phyloP scores from a whole-genome alignment of 257 asterid genomes.

The Oldenlandia corymbosa region DNA sequence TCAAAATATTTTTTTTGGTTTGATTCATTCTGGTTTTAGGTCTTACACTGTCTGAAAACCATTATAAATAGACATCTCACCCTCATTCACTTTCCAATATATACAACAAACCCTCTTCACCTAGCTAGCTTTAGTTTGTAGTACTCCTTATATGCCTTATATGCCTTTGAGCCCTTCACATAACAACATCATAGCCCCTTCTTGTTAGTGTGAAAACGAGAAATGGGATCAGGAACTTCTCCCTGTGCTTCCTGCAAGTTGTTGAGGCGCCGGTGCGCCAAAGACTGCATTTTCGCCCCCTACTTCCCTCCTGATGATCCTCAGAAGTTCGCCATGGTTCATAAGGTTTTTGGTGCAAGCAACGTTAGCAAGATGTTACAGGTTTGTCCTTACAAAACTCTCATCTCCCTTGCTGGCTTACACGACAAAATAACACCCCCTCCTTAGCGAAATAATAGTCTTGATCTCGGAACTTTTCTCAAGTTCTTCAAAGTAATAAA shows the following conservation, averaged over 20 bases:
- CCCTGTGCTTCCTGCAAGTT: conserved; percentile 95
- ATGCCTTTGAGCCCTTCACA: background rate
- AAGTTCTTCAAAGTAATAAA: too few species aligned
- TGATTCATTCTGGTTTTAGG: conserved; percentile 12
- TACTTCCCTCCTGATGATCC: conserved; percentile 94
- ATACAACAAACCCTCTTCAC: conserved; percentile 14
- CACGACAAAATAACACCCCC: too few species aligned
- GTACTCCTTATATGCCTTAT: background rate
- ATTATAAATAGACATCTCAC: conserved; percentile 28
- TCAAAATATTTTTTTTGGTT: conserved; percentile 21
- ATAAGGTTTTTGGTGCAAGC: conserved; percentile 94
- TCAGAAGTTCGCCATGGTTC: conserved; percentile 93
- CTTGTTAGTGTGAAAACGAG: conserved; percentile 7
- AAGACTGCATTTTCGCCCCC: conserved; percentile 85
- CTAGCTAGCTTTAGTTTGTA: background rate
- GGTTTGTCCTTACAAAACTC: conserved; percentile 34
- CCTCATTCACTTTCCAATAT: conserved; percentile 30
- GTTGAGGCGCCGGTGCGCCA: conserved; percentile 81
- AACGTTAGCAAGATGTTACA: conserved; percentile 92
- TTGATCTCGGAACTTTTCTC: too few species aligned
- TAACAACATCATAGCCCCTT: background rate
- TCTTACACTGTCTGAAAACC: conserved; percentile 7
- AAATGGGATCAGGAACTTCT: conserved; percentile 70
- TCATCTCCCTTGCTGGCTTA: background rate
- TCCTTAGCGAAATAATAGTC: too few species aligned